Evolutionary conservation across 306 rosid species (phyloP), one percentile per base, ranked within the genome.

Genomic region (Mimosa pudica): DNA sequence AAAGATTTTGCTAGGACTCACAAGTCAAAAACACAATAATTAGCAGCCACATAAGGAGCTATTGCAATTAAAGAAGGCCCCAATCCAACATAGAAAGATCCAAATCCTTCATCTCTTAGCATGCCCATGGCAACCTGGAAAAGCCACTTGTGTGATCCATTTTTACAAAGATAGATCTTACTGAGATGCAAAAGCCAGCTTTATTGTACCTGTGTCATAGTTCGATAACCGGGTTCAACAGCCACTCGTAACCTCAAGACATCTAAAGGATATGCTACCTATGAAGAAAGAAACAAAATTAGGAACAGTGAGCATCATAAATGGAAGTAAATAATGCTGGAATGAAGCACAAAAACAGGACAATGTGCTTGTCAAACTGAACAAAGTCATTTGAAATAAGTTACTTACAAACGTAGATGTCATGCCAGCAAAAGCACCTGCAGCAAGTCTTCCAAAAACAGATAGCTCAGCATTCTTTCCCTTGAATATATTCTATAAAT

Each of bases 351-450:
- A 47, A 66, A 17, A 82, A 10, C 49, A 72, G 42, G 36, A 33
- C 7, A 44, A 72, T 76, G 32, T 70, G 41, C 41, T 13, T 63
- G 24, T 52, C 35, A 77, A 66, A 65, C 66, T 44, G 51, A 81
- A 38, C 8, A 54, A 1, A 63, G 4, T 4, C 55, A 33, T 42
- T 64, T 72, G 68, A 12, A 78, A 48, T n/a, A 46, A 77, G 79
- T 60, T 58, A 79, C 98, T 89, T 77, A 94, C 98, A 84, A 92
- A 87, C 77, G 97, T 92, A 74, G 97, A 92, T 44, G 98, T 94
- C 98, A 94, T 92, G 88, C 98, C 98, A 13, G 97, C 98, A 85
- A 92, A 92, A 79, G 95, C 98, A 79, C 98, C 98, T 49, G 98
- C 97, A 32, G 93, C 93, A 72, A 94, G 97, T 89, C 98, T 88